phyloP scores from a whole-genome alignment of 768 basidiomycete genomes.

The Pholiota conissans region DNA sequence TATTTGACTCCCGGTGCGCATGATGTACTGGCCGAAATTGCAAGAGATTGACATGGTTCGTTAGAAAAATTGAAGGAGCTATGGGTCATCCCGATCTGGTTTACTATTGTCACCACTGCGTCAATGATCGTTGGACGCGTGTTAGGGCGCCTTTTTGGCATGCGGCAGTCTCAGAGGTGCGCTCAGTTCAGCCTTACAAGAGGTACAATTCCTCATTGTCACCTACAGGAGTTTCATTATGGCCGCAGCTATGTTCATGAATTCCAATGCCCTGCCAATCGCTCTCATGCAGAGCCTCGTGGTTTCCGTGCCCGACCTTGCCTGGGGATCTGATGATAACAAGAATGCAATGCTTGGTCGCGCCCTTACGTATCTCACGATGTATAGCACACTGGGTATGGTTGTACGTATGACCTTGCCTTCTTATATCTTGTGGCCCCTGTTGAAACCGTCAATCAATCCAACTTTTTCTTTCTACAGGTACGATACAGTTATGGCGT shows the following conservation, averaged over 20 bases:
- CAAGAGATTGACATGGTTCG: neutral
- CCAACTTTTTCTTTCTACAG: slow-evolving; percentile 33
- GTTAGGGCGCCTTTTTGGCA: slow-evolving; percentile 60
- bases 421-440: neutral
- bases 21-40: neutral
- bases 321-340: slow-evolving; percentile 81
- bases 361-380: slow-evolving; percentile 84
- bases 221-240: slow-evolving; percentile 67
- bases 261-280: slow-evolving; percentile 92
- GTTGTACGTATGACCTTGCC: slow-evolving; percentile 54
- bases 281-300: slow-evolving; percentile 93
- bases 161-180: slow-evolving; percentile 78
- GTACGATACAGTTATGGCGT: slow-evolving; percentile 94
- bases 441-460: neutral
- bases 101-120: slow-evolving; percentile 69
- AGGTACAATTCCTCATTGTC: neutral
- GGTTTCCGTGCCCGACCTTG: slow-evolving; percentile 76
- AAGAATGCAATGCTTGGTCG: slow-evolving; percentile 89
- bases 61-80: slow-evolving; percentile 75
- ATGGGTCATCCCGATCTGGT: slow-evolving; percentile 87
- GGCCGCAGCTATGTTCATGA: slow-evolving; percentile 89
- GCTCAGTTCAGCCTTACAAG: slow-evolving; percentile 13
- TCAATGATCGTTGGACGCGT: slow-evolving; percentile 70
- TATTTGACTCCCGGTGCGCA: slow-evolving; percentile 73
- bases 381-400: slow-evolving; percentile 96